These are phyloP conservation scores for Termitomyces sp. DNA, from an alignment of 768 basidiomycete species.

Conservation along the genomic window DNA sequence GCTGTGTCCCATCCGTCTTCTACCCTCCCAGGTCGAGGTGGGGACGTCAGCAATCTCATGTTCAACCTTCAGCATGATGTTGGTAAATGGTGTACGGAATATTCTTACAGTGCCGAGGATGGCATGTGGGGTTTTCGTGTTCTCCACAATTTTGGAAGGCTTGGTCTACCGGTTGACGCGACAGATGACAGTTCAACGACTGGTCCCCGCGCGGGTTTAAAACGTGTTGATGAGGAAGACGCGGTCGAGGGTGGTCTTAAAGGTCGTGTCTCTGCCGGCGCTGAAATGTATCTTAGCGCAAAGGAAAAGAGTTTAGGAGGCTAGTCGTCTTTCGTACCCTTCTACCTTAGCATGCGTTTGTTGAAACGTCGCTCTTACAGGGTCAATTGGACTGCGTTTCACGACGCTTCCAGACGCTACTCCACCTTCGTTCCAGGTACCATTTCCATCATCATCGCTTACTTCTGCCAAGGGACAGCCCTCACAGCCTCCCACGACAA, in stretches of 20 bases:
- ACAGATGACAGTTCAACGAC: slow-evolving; percentile 27
- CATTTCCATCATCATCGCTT: slow-evolving; percentile 33
- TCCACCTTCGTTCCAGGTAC: slow-evolving; percentile 57
- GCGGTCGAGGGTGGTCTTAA: slow-evolving; percentile 87
- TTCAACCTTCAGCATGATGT: slow-evolving; percentile 88
- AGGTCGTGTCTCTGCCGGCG: slow-evolving; percentile 88
- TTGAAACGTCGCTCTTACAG: slow-evolving; percentile 32
- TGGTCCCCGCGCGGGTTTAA: slow-evolving; percentile 36
- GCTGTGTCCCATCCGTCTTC: slow-evolving; percentile 81
- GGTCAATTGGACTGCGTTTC: slow-evolving; percentile 93
- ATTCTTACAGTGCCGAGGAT: slow-evolving; percentile 92
- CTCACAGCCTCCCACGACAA: slow-evolving; percentile 87
- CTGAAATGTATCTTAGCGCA: slow-evolving; percentile 90
- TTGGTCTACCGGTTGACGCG: slow-evolving; percentile 35
- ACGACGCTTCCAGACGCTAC: slow-evolving; percentile 85
- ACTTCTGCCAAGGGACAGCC: slow-evolving; percentile 31
- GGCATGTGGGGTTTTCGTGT: slow-evolving; percentile 89
- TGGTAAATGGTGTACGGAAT: slow-evolving; percentile 91
- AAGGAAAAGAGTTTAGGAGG: slow-evolving; percentile 92
- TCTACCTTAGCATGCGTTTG: not conserved
- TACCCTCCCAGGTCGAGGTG: slow-evolving; percentile 38
- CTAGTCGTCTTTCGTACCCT: slow-evolving; percentile 33
- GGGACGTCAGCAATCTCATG: slow-evolving; percentile 67
- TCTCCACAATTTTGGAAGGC: slow-evolving; percentile 88
- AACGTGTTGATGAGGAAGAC: slow-evolving; percentile 94